phyloP scores from a whole-genome alignment of 2,329 filamentous ascomycete genomes.

The Rhexocercosporidium sp. region DNA sequence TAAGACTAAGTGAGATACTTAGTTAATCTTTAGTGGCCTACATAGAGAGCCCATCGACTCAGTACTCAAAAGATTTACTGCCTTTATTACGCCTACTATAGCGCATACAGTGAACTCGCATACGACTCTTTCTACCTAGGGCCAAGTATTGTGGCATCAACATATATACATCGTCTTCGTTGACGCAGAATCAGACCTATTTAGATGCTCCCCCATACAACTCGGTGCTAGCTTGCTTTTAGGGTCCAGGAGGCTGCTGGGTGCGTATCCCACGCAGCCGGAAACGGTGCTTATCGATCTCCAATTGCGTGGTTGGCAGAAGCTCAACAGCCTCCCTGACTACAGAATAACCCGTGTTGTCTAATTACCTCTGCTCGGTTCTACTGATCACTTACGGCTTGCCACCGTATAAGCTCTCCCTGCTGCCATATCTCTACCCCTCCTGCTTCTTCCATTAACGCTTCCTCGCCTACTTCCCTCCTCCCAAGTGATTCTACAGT shows the following conservation, averaged over 20 bases:
- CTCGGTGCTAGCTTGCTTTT: no score
- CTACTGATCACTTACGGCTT: constrained; percentile 26
- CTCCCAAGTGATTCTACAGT: no score
- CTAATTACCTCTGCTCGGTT: constrained; percentile 16
- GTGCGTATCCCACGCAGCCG: constrained; percentile 29
- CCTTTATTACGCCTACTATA: constrained; percentile 23
- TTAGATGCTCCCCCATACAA: constrained; percentile 25
- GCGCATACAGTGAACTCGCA: constrained; percentile 29
- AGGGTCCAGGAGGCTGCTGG: no score
- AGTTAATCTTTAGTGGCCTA: constrained; percentile 33
- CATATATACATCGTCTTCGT: constrained; percentile 31
- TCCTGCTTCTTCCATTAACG: constrained; percentile 20
- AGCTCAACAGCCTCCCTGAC: constrained; percentile 26
- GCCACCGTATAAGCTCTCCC: constrained; percentile 18
- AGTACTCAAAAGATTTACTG: constrained; percentile 33
- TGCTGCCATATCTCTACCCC: constrained; percentile 21
- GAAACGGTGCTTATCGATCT: constrained; percentile 25
- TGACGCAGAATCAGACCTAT: constrained; percentile 32
- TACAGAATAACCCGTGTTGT: constrained; percentile 20
- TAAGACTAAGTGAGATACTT: constrained; percentile 33
- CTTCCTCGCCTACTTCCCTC: no score
- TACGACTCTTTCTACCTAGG: constrained; percentile 24
- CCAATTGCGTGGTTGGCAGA: constrained; percentile 25
- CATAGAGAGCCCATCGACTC: constrained; percentile 23
- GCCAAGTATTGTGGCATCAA: constrained; percentile 30